Conservation (phyloP, 1,284 basidiomycete species). For the Boletus semigastroideus region DNA sequence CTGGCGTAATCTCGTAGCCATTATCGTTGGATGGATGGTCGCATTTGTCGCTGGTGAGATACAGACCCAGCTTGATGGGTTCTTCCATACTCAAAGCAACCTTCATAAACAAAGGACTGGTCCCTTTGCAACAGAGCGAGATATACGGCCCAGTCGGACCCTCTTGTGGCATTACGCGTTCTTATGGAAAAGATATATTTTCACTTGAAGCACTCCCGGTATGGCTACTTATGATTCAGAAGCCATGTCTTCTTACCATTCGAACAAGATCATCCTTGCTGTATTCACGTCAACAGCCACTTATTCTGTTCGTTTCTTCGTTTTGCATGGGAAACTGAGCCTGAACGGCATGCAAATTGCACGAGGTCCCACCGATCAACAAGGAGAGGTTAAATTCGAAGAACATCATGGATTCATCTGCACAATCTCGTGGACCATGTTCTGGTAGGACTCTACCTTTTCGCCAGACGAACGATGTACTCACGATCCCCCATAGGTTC, state of each 20-base stretch:
- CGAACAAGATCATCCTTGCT: slow-evolving; percentile 50
- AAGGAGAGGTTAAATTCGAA: slow-evolving; percentile 44
- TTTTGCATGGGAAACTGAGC: slow-evolving; percentile 53
- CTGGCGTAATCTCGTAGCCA: slow-evolving; percentile 44
- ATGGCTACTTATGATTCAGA: slow-evolving; percentile 15
- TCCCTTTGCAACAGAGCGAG: slow-evolving; percentile 41
- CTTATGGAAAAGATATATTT: slow-evolving; percentile 45
- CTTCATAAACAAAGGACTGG: slow-evolving; percentile 33
- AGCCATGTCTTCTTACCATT: slow-evolving; percentile 1
- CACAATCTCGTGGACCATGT: slow-evolving; percentile 59
- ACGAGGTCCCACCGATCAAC: slow-evolving; percentile 46
- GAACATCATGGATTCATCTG: slow-evolving; percentile 61
- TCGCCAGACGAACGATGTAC: slow-evolving; percentile 8
- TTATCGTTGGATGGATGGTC: slow-evolving; percentile 54
- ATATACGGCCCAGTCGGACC: slow-evolving; percentile 54
- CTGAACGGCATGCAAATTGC: slow-evolving; percentile 45
- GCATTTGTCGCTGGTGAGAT: slow-evolving; percentile 48
- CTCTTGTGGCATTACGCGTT: slow-evolving; percentile 49
- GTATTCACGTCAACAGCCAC: slow-evolving; percentile 53
- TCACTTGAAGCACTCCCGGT: slow-evolving; percentile 63
- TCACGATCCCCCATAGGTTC: slow-evolving; percentile 44
- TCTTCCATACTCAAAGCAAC: slow-evolving; percentile 9
- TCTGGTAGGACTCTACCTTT: slow-evolving; percentile 51
- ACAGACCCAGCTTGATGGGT: not conserved
- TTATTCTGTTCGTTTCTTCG: slow-evolving; percentile 58